Base-by-base conservation (phyloP, 345 rosid species). In the Moricandia arvensis region DNA sequence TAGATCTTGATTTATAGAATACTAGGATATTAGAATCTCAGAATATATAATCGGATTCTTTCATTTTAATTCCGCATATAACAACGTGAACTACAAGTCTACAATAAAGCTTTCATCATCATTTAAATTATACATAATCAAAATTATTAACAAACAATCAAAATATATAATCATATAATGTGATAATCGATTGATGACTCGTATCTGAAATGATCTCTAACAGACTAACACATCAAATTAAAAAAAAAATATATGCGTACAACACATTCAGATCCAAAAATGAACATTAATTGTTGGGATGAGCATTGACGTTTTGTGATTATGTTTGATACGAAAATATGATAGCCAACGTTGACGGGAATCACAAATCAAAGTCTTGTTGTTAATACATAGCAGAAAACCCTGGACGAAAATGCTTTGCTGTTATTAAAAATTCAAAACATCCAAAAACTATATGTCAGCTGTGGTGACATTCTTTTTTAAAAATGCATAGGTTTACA, bases 401-500 rank as follows among this genome's bases (percentile, higher is more conserved):
- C 26, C 12, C 11, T 30, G 34, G 31, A n/a, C 17, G 45, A 43
- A 58, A 41, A 5, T 59, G 66, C 38, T 37, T 30, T 43, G 34
- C 17, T 59, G 13, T 45, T 7, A 27, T 73, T 17, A 63, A 53
- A 21, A 21, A 37, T 37, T 54, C 4, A 27, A n/a, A 38, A 13
- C 45, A 29, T 54, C 24, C 71, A 17, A 8, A 29, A 59, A 59
- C 18, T 0, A 16, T 30, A 18, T 24, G 0, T 31, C 24, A n/a
- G 18, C 17, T 29, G 31, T 29, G 67, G 60, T 67, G 41, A 51
- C 12, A 49, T 1, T 15, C 12, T 1, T 18, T 17, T 21, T 53
- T 18, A 8, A 21, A 69, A 37, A 47, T 29, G 38, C 17, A 45
- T 31, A 55, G 60, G 26, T 58, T 43, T 29, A 58, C 80, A 71